phyloP scores from a whole-genome alignment of 345 rosid genomes.

The Psidium friedrichsthalianum region DNA sequence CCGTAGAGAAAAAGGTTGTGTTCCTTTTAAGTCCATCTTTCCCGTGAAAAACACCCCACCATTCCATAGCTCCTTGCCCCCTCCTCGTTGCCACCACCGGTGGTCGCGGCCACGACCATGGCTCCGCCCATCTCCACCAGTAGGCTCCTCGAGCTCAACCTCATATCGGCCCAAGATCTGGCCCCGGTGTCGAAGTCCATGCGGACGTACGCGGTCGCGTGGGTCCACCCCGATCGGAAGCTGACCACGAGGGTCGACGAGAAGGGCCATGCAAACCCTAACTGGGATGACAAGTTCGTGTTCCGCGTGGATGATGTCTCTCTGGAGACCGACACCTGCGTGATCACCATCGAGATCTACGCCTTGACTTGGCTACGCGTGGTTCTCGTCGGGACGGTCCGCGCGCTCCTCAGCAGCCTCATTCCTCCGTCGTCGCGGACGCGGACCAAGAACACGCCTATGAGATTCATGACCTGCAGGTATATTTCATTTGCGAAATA shows the following conservation, averaged over 20 bases:
- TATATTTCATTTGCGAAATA: not conserved
- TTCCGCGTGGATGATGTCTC: constrained; percentile 65
- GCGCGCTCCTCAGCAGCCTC: constrained; percentile 45
- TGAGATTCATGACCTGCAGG: constrained; percentile 34
- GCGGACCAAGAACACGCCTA: constrained; percentile 9
- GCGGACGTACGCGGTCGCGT: constrained; percentile 76
- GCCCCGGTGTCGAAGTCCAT: constrained; percentile 58
- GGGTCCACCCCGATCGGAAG: constrained; percentile 63
- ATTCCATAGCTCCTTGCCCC: not conserved
- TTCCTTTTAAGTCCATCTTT: not conserved
- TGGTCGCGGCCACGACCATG: constrained; percentile 5
- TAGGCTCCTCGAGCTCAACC: constrained; percentile 58
- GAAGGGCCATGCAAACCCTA: constrained; percentile 47
- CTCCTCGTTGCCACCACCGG: not conserved
- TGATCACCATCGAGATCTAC: constrained; percentile 64
- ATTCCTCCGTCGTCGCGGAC: constrained; percentile 16
- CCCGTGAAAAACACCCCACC: not conserved
- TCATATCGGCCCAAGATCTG: constrained; percentile 75
- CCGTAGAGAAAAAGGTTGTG: not conserved
- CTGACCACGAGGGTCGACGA: constrained; percentile 67
- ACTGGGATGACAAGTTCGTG: constrained; percentile 84
- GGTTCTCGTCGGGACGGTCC: constrained; percentile 54
- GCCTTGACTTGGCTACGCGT: constrained; percentile 87
- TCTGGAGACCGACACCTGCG: constrained; percentile 39
- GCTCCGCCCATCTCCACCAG: constrained; percentile 19